A percentile compares a stretch with the other conserved stretches of the same genome.
Evolutionary conservation across 768 basidiomycete genomes (phyloP).

Genomic region (Mycena haematopus): DNA sequence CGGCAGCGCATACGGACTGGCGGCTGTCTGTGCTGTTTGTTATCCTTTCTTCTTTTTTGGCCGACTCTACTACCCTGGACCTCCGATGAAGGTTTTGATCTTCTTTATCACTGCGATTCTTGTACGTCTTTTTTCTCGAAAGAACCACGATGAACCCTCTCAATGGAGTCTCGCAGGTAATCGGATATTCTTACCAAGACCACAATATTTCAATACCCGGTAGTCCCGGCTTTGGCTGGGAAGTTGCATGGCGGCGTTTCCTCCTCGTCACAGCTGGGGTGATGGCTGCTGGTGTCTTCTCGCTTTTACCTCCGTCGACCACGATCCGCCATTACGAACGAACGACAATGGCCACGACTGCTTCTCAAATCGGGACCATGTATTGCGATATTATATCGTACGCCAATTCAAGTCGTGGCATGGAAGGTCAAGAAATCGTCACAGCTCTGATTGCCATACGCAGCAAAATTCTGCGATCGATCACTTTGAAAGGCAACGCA

Average conservation of each 20-base stretch:
- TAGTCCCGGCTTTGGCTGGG: slow-evolving; percentile 63
- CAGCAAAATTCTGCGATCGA: slow-evolving; percentile 70
- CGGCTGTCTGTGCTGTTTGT: slow-evolving; percentile 67
- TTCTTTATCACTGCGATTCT: slow-evolving; percentile 68
- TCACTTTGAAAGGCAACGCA: slow-evolving; percentile 61
- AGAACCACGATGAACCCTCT: background rate
- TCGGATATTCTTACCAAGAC: slow-evolving; percentile 80
- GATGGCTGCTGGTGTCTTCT: slow-evolving; percentile 76
- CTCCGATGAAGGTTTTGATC: slow-evolving; percentile 74
- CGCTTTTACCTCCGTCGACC: slow-evolving; percentile 74
- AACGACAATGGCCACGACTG: slow-evolving; percentile 68
- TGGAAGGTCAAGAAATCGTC: slow-evolving; percentile 61
- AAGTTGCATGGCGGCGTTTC: slow-evolving; percentile 79
- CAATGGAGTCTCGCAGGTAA: slow-evolving; percentile 48
- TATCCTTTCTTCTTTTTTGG: slow-evolving; percentile 77
- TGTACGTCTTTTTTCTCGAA: slow-evolving; percentile 48
- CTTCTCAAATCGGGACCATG: slow-evolving; percentile 68
- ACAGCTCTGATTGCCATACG: slow-evolving; percentile 76
- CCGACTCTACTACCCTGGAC: slow-evolving; percentile 76
- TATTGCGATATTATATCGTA: slow-evolving; percentile 82
- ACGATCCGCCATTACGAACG: slow-evolving; percentile 81
- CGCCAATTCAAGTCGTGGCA: slow-evolving; percentile 59
- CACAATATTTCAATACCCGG: slow-evolving; percentile 51
- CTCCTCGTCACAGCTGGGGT: slow-evolving; percentile 76
- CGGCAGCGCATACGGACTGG: slow-evolving; percentile 75